Conservation (phyloP, 108 stramenopile genomes). For the Pseudonitzschia multistriata region DNA sequence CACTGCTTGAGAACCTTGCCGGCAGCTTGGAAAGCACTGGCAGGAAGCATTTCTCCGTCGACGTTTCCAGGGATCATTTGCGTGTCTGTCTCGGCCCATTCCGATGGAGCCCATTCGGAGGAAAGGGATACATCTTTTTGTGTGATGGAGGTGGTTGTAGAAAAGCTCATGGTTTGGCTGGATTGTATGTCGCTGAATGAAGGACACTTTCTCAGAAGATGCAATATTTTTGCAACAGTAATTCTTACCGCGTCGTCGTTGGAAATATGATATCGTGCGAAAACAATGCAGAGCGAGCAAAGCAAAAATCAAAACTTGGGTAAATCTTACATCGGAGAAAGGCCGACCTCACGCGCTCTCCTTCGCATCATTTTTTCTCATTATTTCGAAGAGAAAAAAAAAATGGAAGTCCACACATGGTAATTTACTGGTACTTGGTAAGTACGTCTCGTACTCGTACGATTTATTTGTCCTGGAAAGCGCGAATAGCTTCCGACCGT, state of each 20-base stretch:
- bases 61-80: constrained; percentile 14
- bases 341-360: not conserved
- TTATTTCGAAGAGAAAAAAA: too few species aligned
- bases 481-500: too few species aligned
- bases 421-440: too few species aligned
- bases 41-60: constrained; percentile 40
- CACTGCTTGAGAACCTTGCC: constrained; percentile 53
- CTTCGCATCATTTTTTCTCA: too few species aligned
- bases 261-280: not conserved
- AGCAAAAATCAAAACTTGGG: not conserved
- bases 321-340: not conserved
- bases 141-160: not conserved
- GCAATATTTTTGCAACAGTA: too few species aligned
- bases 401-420: too few species aligned
- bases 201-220: too few species aligned
- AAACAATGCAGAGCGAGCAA: not conserved
- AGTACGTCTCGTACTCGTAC: too few species aligned
- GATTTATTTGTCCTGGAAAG: too few species aligned
- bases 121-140: not conserved
- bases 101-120: constrained; percentile 12
- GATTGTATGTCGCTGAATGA: not conserved
- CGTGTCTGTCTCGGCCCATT: constrained; percentile 3
- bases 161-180: constrained; percentile 8
- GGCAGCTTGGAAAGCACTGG: constrained; percentile 43
- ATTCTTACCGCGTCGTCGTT: not conserved